phyloP scores from a whole-genome alignment of 345 rosid species.

The Turritis glabra region DNA sequence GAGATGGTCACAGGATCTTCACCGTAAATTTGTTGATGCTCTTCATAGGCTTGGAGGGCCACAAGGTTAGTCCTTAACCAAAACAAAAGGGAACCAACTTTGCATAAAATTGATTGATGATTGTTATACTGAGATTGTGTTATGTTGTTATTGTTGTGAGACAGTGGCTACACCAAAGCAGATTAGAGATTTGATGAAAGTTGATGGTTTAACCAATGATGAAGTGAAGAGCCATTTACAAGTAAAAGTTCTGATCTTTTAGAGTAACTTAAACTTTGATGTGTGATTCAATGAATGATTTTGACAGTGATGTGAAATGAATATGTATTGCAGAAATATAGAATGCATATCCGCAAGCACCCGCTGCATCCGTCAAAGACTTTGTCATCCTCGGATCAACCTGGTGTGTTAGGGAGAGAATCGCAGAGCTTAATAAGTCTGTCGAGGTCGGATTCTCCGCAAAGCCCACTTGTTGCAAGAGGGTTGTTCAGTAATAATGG shows the following conservation, averaged over 20 bases:
- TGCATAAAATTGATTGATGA: neutral
- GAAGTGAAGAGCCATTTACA: constrained; percentile 95
- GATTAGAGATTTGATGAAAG: constrained; percentile 74
- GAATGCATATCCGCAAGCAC: constrained; percentile 66
- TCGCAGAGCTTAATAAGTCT: constrained; percentile 43
- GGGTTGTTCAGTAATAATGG: constrained; percentile 46
- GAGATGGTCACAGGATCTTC: constrained; percentile 85
- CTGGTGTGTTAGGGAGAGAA: constrained; percentile 33
- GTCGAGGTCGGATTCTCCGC: constrained; percentile 61
- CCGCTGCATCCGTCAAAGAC: constrained; percentile 43
- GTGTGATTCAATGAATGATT: constrained; percentile 11
- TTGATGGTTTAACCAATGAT: constrained; percentile 87
- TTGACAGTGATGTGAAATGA: constrained; percentile 13
- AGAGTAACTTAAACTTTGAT: neutral
- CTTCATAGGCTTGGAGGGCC: constrained; percentile 75
- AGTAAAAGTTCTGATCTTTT: constrained; percentile 41
- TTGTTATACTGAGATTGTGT: constrained; percentile 28
- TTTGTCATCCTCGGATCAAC: constrained; percentile 41
- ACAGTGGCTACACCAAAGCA: constrained; percentile 84
- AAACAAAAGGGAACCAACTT: constrained; percentile 13
- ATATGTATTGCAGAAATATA: constrained; percentile 60
- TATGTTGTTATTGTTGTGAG: constrained; percentile 28
- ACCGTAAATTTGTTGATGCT: constrained; percentile 65
- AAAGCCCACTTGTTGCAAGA: constrained; percentile 52
- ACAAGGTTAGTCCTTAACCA: constrained; percentile 50